Evolutionary conservation across 805 yeast genomes (phyloP).

Genomic region (Metschnikowia shivogae): DNA sequence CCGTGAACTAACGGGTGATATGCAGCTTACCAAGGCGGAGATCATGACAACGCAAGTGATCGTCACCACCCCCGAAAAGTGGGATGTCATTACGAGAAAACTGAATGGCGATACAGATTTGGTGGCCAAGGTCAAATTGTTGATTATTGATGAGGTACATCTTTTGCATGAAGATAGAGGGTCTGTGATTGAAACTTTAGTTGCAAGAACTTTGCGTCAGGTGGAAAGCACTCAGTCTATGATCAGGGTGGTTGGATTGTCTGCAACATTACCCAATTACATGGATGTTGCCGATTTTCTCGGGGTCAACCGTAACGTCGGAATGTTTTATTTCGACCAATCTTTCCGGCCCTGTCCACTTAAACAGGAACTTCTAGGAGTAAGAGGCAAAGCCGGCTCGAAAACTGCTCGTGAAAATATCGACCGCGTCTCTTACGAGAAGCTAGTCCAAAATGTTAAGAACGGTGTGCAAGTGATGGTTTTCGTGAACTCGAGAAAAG

Average conservation of each 20-base stretch:
- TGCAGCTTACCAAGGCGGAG: slow-evolving; percentile 82
- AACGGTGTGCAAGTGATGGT: slow-evolving; percentile 91
- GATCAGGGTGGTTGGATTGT: slow-evolving; percentile 20
- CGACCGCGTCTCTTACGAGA: slow-evolving; percentile 74
- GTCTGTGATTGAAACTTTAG: slow-evolving; percentile 83
- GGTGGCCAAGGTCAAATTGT: slow-evolving; percentile 71
- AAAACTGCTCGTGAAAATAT: slow-evolving; percentile 66
- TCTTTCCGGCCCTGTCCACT: slow-evolving; percentile 92
- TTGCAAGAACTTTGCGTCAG: slow-evolving; percentile 77
- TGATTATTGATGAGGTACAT: slow-evolving; percentile 96
- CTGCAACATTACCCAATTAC: slow-evolving; percentile 19
- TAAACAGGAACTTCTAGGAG: slow-evolving; percentile 83
- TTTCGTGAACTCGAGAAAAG: slow-evolving; percentile 93
- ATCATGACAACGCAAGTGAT: slow-evolving; percentile 79
- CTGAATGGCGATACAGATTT: slow-evolving; percentile 54
- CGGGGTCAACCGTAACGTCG: slow-evolving; percentile 84
- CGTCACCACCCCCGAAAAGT: slow-evolving; percentile 90
- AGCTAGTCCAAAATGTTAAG: slow-evolving; percentile 59
- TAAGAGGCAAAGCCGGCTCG: slow-evolving; percentile 78
- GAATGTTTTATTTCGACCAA: slow-evolving; percentile 92
- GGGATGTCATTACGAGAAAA: slow-evolving; percentile 97
- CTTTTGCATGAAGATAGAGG: slow-evolving; percentile 96
- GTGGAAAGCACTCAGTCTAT: slow-evolving; percentile 86
- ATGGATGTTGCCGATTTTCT: slow-evolving; percentile 79
- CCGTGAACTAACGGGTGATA: slow-evolving; percentile 89